Evolutionary conservation across 2,329 filamentous ascomycete species (phyloP).

Genomic region (Colletotrichum lini): DNA sequence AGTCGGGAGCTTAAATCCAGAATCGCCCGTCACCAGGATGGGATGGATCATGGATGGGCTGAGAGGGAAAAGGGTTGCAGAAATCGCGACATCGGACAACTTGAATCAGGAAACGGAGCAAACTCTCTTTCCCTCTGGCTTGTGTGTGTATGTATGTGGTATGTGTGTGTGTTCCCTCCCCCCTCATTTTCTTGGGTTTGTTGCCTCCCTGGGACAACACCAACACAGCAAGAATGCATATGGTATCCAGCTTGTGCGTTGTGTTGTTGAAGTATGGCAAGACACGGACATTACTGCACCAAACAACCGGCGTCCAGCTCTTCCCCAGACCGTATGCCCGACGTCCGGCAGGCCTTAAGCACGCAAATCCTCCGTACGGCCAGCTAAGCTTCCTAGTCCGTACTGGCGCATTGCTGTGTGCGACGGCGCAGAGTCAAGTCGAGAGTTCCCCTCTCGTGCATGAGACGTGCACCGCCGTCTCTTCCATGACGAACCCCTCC

Average conservation of each 20-base stretch:
- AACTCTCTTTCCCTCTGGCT: not conserved
- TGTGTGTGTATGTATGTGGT: too few relatives aligned
- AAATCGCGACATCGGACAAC: not conserved
- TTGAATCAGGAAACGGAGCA: not conserved
- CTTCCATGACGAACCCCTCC: conserved; percentile 28
- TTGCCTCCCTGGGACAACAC: too few relatives aligned
- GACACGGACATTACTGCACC: too few relatives aligned
- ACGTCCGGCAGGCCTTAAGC: not conserved
- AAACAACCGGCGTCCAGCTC: too few relatives aligned
- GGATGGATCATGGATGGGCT: conserved; percentile 1
- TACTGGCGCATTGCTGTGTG: not conserved
- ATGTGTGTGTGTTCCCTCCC: too few relatives aligned
- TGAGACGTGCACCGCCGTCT: conserved; percentile 40
- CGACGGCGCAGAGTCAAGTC: not conserved
- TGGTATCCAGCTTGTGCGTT: too few relatives aligned
- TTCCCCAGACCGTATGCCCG: too few relatives aligned
- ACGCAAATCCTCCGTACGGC: not conserved
- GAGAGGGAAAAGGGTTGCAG: not conserved
- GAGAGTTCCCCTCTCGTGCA: not conserved
- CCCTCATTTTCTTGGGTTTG: not conserved
- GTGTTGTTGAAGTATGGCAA: too few relatives aligned
- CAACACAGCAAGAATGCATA: not conserved
- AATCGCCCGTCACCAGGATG: not conserved
- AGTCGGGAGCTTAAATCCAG: conserved; percentile 20
- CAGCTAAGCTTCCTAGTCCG: not conserved